A percentile compares a stretch with the other conserved stretches of the same genome.
These are phyloP conservation scores for Mentha longifolia DNA, from an alignment of 257 asterid genomes.

Conservation along the genomic window DNA sequence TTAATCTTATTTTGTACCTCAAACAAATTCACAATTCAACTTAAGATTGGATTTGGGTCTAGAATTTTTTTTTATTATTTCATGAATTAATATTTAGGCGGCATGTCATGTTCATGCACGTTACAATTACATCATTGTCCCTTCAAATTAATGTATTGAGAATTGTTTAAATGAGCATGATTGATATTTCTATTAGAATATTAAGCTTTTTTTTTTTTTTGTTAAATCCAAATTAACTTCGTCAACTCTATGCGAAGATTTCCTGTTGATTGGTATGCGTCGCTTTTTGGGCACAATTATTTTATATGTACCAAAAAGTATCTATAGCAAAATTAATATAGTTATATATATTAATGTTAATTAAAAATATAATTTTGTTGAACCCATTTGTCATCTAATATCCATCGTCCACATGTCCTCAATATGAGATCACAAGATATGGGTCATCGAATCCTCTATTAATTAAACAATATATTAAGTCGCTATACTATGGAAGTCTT, in stretches of 20 bases:
- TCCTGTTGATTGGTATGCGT: conserved; percentile 21
- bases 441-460: conserved; percentile 7
- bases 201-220: background rate
- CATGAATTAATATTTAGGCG: background rate
- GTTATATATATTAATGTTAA: background rate
- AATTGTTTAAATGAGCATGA: background rate
- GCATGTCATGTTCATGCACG: background rate
- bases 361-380: background rate
- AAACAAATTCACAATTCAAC: no score
- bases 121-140: background rate
- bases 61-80: no score
- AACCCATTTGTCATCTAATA: conserved; percentile 29
- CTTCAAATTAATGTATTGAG: background rate
- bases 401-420: conserved; percentile 42
- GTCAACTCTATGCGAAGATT: background rate
- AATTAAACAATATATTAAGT: conserved; percentile 2
- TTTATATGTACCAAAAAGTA: background rate
- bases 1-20: no score
- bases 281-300: background rate
- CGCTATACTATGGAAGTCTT: conserved; percentile 10
- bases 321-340: background rate
- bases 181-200: background rate
- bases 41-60: no score
- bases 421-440: conserved; percentile 32
- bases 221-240: background rate